Conservation (phyloP, 2,329 filamentous ascomycete genomes). For the Colletotrichum spinosum region DNA sequence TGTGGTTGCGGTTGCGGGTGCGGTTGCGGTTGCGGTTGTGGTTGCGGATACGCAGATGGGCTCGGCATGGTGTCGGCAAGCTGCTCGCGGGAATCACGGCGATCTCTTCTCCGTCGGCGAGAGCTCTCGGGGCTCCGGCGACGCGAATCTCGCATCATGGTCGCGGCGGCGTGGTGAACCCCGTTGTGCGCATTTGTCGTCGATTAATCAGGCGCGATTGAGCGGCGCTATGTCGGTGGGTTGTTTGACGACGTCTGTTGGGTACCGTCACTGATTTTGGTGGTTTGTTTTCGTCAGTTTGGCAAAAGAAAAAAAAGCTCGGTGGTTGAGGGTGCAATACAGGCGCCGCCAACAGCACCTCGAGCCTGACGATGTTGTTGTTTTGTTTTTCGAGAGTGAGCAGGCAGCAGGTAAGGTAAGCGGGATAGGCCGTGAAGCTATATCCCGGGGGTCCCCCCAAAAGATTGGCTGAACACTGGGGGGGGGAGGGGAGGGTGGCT, state of each 20-base stretch:
- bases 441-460: conserved; percentile 26
- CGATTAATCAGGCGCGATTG: conserved; percentile 3
- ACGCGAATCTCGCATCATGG: conserved; percentile 67
- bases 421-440: conserved; percentile 39
- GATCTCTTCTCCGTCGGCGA: conserved; percentile 56
- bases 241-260: not conserved
- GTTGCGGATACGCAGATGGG: conserved; percentile 22
- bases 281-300: not conserved
- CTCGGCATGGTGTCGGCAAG: conserved; percentile 26
- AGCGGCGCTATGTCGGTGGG: not conserved
- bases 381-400: conserved; percentile 37
- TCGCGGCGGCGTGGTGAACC: conserved; percentile 41
- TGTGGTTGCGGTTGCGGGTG: conserved; percentile 20
- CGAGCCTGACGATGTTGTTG: conserved; percentile 36
- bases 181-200: conserved; percentile 35
- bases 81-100: conserved; percentile 36
- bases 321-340: not conserved
- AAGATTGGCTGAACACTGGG: conserved; percentile 25
- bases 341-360: not conserved
- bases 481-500: conserved; percentile 20
- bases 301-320: conserved; percentile 14
- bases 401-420: not conserved
- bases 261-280: conserved; percentile 7
- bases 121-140: conserved; percentile 68
- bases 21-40: conserved; percentile 5